phyloP scores from a whole-genome alignment of 192 early-diverging fungal species.

The Chytriomyces confervae region DNA sequence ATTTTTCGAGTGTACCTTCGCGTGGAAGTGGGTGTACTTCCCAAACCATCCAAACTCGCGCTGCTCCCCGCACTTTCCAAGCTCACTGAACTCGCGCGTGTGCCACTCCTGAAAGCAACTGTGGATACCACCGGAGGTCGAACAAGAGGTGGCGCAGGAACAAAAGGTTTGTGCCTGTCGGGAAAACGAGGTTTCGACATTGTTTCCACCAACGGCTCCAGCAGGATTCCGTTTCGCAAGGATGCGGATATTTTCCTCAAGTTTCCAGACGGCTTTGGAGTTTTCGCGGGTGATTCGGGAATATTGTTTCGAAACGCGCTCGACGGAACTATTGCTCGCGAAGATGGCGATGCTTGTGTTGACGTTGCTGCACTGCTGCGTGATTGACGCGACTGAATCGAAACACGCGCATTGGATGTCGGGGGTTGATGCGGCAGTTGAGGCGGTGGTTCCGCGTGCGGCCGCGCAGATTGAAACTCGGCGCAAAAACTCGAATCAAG shows the following conservation, averaged over 20 bases:
- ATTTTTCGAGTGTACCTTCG: not conserved
- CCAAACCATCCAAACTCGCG: too few species aligned
- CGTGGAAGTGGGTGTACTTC: too few species aligned
- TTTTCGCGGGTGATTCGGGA: not conserved
- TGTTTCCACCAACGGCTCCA: not conserved
- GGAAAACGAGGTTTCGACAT: not conserved
- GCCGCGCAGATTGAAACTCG: not conserved
- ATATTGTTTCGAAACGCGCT: not conserved
- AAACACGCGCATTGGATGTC: not conserved
- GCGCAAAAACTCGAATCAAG: not conserved
- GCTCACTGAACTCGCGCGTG: not conserved
- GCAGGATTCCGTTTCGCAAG: slow-evolving; percentile 5
- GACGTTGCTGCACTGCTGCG: not conserved
- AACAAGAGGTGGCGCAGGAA: too few species aligned
- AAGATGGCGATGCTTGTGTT: not conserved
- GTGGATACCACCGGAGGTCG: too few species aligned
- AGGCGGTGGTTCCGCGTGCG: not conserved
- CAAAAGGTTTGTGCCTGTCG: too few species aligned
- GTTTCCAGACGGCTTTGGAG: not conserved
- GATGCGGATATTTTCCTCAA: too few species aligned
- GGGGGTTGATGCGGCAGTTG: not conserved
- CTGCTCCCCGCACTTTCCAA: not conserved
- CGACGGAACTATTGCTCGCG: not conserved
- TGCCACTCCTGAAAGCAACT: not conserved
- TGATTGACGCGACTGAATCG: not conserved